Conservation (phyloP, 2,329 filamentous ascomycete genomes). For the Fusarium domesticum region DNA sequence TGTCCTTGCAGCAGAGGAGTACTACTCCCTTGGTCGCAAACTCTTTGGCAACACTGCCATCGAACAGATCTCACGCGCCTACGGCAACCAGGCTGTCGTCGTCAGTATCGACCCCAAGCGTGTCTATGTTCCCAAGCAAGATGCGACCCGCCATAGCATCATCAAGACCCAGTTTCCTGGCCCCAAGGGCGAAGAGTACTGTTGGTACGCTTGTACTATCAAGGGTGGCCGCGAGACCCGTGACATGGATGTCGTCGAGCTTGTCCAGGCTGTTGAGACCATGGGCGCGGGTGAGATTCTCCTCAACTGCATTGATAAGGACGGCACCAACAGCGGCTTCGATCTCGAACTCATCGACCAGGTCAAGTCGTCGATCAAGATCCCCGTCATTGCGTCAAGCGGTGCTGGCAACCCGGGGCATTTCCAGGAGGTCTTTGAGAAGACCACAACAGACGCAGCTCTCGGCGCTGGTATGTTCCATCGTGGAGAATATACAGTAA, state of each 20-base stretch:
- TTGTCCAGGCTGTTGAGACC: slow-evolving; percentile 84
- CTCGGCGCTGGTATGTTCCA: slow-evolving; percentile 98
- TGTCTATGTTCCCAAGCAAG: slow-evolving; percentile 73
- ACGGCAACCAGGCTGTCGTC: slow-evolving; percentile 95
- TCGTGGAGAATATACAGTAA: slow-evolving; percentile 89
- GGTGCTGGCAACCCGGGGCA: slow-evolving; percentile 85
- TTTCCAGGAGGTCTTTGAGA: slow-evolving; percentile 84
- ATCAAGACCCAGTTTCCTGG: slow-evolving; percentile 68
- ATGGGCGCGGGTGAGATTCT: slow-evolving; percentile 95
- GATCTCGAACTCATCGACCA: slow-evolving; percentile 87
- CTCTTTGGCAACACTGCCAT: slow-evolving; percentile 84
- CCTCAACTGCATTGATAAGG: slow-evolving; percentile 96
- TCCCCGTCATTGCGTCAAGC: slow-evolving; percentile 93
- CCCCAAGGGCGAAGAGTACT: slow-evolving; percentile 72
- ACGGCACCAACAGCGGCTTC: slow-evolving; percentile 91
- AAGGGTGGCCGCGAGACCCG: slow-evolving; percentile 93
- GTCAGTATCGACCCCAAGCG: slow-evolving; percentile 92
- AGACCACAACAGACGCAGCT: slow-evolving; percentile 86
- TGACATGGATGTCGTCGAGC: slow-evolving; percentile 87
- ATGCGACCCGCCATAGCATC: slow-evolving; percentile 70
- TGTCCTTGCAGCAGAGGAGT: slow-evolving; percentile 88
- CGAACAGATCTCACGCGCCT: slow-evolving; percentile 89
- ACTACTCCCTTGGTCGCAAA: slow-evolving; percentile 66
- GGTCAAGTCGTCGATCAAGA: slow-evolving; percentile 82
- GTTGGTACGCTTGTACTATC: slow-evolving; percentile 98